Evolutionary conservation across 805 yeast genomes (phyloP).

Genomic region (Lipomyces chichibuensis): DNA sequence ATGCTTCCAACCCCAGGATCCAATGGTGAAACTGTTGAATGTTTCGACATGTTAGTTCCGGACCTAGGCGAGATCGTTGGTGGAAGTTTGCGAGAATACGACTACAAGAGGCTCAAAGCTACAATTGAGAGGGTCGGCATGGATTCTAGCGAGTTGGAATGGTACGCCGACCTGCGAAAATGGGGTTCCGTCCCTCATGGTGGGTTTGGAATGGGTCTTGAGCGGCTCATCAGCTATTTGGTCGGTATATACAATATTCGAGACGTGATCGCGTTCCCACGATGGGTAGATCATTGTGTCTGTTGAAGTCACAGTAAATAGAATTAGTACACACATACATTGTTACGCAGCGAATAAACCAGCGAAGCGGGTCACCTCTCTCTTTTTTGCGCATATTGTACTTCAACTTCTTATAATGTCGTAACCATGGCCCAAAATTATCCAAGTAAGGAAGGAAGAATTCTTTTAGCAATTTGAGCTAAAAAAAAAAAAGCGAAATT

Average conservation of each 20-base stretch:
- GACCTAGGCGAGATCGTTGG: conserved; percentile 93
- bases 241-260: conserved; percentile 76
- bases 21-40: conserved; percentile 66
- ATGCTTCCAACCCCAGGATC: conserved; percentile 63
- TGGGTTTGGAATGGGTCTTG: conserved; percentile 96
- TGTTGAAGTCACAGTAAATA: conserved; percentile 12
- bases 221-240: conserved; percentile 74
- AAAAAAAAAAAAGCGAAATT: too few species aligned
- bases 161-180: conserved; percentile 77
- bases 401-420: too few species aligned
- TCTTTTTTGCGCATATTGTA: too few species aligned
- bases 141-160: conserved; percentile 59
- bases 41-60: conserved; percentile 88
- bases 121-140: conserved; percentile 61
- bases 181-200: conserved; percentile 93
- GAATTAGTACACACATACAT: neutral
- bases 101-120: conserved; percentile 50
- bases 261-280: conserved; percentile 85
- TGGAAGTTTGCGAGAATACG: conserved; percentile 88
- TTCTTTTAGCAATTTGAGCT: too few species aligned
- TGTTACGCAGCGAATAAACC: too few species aligned
- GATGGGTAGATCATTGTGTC: conserved; percentile 59
- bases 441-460: too few species aligned
- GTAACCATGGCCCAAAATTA: too few species aligned
- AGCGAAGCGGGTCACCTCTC: too few species aligned